Base-by-base conservation (phyloP, 164 flowering plant genomes). In the Aristolochia fimbriata region DNA sequence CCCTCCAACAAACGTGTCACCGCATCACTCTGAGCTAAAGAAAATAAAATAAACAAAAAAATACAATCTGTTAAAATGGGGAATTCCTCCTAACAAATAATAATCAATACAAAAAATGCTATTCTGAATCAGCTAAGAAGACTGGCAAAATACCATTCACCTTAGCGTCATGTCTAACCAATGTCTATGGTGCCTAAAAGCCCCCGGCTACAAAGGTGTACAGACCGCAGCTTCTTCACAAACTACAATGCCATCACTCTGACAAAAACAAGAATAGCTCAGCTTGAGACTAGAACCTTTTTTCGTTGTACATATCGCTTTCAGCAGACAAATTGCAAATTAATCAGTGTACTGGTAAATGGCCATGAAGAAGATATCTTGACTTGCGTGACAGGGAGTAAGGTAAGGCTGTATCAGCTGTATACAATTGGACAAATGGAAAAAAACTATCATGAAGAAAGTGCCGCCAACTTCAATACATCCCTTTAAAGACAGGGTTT, bases 401-500 rank as follows among this genome's bases (percentile, higher is more conserved):
- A 27, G 22, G 19, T 4, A 1, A 37, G 47, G 51, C 54, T 25
- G 33, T 17, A 33, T 8, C 9, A 16, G 4, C 33, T 31, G 53
- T 37, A 47, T 25, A 20, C 56, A 47, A 19, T 33, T 16, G 55
- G 47, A 17, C 51, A 22, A 21, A 57, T 20, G 41, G 47, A 12
- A 33, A 27, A n/a, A 48, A 56, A 25, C 17, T 37, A 10, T 10
- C 43, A 37, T 37, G 8, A 37, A 37, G 43, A 37, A 37, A n/a
- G 25, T 31, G 62, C 31, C 58, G 72, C 51, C 33, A 14, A 20
- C 60, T 47, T 77, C 61, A 88, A 70, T 83, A 88, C 96, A 88
- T 91, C 51, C 96, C 96, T 78, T 86, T 91, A 77, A 88, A 94
- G 62, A 94, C 89, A 55, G 97, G 97, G 74, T 90, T 94, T 41